Evolutionary conservation across 2,329 filamentous ascomycete genomes (phyloP), one percentile per base, ranked within the genome.

Genomic region (Amphichorda felina): DNA sequence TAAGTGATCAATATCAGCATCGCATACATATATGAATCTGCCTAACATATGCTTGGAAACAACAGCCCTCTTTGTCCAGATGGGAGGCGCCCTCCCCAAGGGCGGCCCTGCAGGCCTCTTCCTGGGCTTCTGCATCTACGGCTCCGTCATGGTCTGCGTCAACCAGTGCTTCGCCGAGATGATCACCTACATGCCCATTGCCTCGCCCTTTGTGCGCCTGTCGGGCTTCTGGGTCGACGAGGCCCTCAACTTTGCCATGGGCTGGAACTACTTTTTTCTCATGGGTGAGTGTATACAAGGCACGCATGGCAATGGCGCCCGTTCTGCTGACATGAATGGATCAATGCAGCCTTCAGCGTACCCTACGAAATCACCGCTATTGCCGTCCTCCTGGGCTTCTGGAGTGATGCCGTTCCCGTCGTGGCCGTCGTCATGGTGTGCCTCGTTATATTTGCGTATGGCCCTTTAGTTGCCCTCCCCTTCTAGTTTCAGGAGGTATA

Each of bases 191-290:
- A 43, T 64, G 14, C 64, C 64, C 13, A 59, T 68, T n/a, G 59
- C 61, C 3, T 59, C 56, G 7, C 56, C 59, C 8, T 66, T 66
- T 41, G 58, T 66, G 36, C 59, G 60, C n/a, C 60, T 65, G 36
- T 60, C 58, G 11, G 56, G 61, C 35, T 54, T 60, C 6, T 67
- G 59, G 44, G 64, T 68, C 28, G 64, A 68, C 40, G 59, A 62
- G 28, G 63, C 64, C 19, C 58, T 67, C 30, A 62, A 62, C 9
- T 56, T 66, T 35, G 59, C 60, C 17, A 59, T 59, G 16, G 63
- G 59, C 8, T 68, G 62, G 51, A 68, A 68, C 43, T 70, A 68
- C 46, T 68, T 68, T 48, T 46, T 69, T 33, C 63, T 64, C 40
- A 59, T 66, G 49, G 21, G 21, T 24, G 21, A 24, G 21, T 24